These are phyloP conservation scores for Blastobotrys capitulatus DNA, from an alignment of 1,139 yeast genomes.

Conservation along the genomic window DNA sequence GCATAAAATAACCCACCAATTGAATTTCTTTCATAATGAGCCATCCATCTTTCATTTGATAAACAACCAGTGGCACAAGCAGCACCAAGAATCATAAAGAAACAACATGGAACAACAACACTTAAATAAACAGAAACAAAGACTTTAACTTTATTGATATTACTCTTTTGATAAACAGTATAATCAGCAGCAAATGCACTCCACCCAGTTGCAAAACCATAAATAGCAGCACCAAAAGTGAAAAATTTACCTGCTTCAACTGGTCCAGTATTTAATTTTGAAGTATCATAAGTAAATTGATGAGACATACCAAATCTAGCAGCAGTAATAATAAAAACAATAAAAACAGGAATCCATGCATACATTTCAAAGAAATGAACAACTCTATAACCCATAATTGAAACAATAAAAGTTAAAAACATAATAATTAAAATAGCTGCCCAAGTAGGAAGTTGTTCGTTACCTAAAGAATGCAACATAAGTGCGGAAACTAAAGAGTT, in stretches of 20 bases:
- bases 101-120: slow-evolving; percentile 59
- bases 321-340: slow-evolving; percentile 68
- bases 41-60: slow-evolving; percentile 42
- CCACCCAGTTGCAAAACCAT: slow-evolving; percentile 95
- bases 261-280: slow-evolving; percentile 38
- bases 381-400: slow-evolving; percentile 82
- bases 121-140: slow-evolving; percentile 63
- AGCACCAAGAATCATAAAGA: slow-evolving; percentile 79
- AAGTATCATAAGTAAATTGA: slow-evolving; percentile 44
- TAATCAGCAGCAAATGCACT: slow-evolving; percentile 90
- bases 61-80: slow-evolving; percentile 68
- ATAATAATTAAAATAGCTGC: slow-evolving; percentile 79
- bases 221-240: slow-evolving; percentile 79
- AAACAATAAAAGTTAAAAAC: slow-evolving; percentile 60
- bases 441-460: slow-evolving; percentile 73
- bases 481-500: slow-evolving; percentile 90
- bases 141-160: slow-evolving; percentile 52
- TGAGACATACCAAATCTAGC: slow-evolving; percentile 66
- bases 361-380: slow-evolving; percentile 80
- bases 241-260: slow-evolving; percentile 67
- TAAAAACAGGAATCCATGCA: slow-evolving; percentile 81
- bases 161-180: slow-evolving; percentile 74
- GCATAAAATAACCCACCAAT: slow-evolving; percentile 82
- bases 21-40: slow-evolving; percentile 47
- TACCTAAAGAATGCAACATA: slow-evolving; percentile 69